Conservation (phyloP, 805 yeast genomes). For the Vanderwaltozyma tropicalis region DNA sequence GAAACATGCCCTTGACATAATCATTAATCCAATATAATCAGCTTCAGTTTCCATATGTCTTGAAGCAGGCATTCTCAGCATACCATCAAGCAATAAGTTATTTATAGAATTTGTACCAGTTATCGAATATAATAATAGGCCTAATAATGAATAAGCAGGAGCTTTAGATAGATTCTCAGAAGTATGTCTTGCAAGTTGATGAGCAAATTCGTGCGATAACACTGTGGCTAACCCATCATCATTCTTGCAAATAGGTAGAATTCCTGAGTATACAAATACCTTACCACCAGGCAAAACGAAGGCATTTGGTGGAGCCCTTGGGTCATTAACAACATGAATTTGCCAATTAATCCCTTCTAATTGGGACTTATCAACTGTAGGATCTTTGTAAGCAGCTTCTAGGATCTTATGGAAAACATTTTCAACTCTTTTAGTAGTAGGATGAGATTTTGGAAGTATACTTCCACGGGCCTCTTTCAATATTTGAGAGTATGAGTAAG, state of each 20-base stretch:
- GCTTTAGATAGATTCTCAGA: slow-evolving; percentile 70
- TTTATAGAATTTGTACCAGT: slow-evolving; percentile 50
- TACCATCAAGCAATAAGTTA: slow-evolving; percentile 42
- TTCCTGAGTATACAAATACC: slow-evolving; percentile 77
- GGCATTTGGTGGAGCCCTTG: slow-evolving; percentile 82
- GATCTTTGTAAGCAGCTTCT: slow-evolving; percentile 39
- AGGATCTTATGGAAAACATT: slow-evolving; percentile 56
- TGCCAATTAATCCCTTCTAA: slow-evolving; percentile 46
- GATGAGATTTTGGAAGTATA: slow-evolving; percentile 55
- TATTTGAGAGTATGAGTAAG: slow-evolving; percentile 51
- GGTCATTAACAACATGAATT: slow-evolving; percentile 66
- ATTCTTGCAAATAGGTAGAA: slow-evolving; percentile 64
- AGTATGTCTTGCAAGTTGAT: slow-evolving; percentile 86
- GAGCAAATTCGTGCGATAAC: slow-evolving; percentile 85
- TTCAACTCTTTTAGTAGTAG: slow-evolving; percentile 46
- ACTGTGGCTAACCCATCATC: slow-evolving; percentile 96
- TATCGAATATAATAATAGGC: slow-evolving; percentile 43
- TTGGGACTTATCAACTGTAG: slow-evolving; percentile 26
- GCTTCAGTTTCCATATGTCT: slow-evolving; percentile 95
- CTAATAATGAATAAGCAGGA: slow-evolving; percentile 55
- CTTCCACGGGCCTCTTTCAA: slow-evolving; percentile 40
- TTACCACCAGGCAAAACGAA: slow-evolving; percentile 94
- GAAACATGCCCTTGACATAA: slow-evolving; percentile 86
- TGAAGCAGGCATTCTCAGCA: slow-evolving; percentile 71
- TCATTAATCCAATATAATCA: slow-evolving; percentile 84